Evolutionary conservation across 1,284 basidiomycete species (phyloP).

Genomic region (Cutaneotrichosporon sp.): DNA sequence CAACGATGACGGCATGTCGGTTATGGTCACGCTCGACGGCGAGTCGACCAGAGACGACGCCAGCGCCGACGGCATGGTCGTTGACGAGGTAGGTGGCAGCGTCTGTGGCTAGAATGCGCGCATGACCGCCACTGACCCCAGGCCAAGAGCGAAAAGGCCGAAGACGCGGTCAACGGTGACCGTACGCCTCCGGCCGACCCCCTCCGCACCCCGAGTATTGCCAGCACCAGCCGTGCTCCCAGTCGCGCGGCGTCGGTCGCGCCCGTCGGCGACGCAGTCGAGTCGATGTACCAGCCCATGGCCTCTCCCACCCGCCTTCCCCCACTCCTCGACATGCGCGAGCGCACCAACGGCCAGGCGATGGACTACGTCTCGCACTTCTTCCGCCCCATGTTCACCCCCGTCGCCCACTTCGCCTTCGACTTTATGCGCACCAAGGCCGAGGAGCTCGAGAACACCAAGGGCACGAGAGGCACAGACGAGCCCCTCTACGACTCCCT

Average conservation of each 20-base stretch:
- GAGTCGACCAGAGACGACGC: slow-evolving; percentile 3
- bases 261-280: background rate
- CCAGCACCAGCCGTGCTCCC: background rate
- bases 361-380: slow-evolving; percentile 36
- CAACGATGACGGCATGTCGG: background rate
- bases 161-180: slow-evolving; percentile 1
- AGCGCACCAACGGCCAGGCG: slow-evolving; percentile 35
- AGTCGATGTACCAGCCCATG: slow-evolving; percentile 6
- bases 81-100: slow-evolving; percentile 7
- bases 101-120: background rate
- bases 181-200: background rate
- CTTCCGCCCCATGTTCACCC: slow-evolving; percentile 41
- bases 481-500: slow-evolving; percentile 1
- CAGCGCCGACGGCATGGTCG: background rate
- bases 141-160: background rate
- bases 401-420: slow-evolving; percentile 35
- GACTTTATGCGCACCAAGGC: slow-evolving; percentile 20
- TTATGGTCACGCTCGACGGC: slow-evolving; percentile 12
- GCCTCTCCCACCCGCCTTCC: slow-evolving; percentile 1
- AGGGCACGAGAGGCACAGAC: background rate
- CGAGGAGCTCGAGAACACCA: background rate
- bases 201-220: background rate
- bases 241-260: slow-evolving; percentile 3
- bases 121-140: background rate
- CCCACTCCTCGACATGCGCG: background rate